Base-by-base conservation (phyloP, 2,329 filamentous ascomycete species). In the Aspergillus jensenii region DNA sequence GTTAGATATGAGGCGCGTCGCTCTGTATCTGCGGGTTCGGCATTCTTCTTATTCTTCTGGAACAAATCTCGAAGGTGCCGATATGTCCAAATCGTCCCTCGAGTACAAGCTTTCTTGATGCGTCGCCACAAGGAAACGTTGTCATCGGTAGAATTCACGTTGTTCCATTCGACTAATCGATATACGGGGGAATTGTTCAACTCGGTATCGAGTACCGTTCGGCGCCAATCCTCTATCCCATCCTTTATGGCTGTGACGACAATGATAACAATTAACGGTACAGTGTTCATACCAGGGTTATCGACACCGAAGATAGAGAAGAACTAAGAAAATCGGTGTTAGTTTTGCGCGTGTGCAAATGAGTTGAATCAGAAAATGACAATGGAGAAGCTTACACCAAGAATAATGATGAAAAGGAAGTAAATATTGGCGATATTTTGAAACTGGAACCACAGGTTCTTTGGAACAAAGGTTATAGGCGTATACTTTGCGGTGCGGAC, bases 391-490 rank as follows among this genome's bases (percentile, higher is more conserved):
- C 54, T 45, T 88, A 98, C 95, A 70, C 89, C 88, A 59, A 99
- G 84, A 71, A 99, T 96, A 72, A 97, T 93, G 68, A 93, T 84
- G 78, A 98, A 97, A 67, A 98, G 82, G 83, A 99, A 99, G 79
- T 98, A 99, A 54, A 98, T 89, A 75, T 99, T 99, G 71, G 95
- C 95, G 69, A 99, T 89, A 71, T 98, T 98, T 78, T 99, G 93
- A 72, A 99, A 98, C 76, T 99, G 96, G 64, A 96, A 91, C 87
- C 89, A 99, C 70, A 99, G 73, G 76, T 99, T 98, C 80, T 98
- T 98, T 14, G 95, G 95, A 27, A 99, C 76, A 76, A 99, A 99
- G 59, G 90, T 96, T 62, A 99, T 76, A 8, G 96, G 89, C 7
- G 95, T 99, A 76, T 99, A 99, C 78, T 98, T 99, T 59, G 95